Evolutionary conservation across 1,284 basidiomycete species (phyloP).

Genomic region (Peniophora sp.): DNA sequence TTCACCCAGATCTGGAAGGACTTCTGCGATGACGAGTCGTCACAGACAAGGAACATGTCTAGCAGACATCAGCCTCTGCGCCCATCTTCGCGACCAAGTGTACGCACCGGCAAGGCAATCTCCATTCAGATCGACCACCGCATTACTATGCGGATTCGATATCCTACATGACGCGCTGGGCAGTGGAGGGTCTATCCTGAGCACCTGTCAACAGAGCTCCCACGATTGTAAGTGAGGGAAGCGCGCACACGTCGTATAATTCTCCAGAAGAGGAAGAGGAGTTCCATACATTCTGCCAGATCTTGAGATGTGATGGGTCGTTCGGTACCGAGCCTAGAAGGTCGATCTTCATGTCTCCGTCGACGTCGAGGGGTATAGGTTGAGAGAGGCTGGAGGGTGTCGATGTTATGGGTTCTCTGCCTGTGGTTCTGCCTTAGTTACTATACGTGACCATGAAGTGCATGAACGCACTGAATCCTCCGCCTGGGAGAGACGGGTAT

Average conservation of each 20-base stretch:
- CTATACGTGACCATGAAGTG: not conserved
- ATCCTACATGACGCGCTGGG: conserved; percentile 63
- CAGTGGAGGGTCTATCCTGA: conserved; percentile 53
- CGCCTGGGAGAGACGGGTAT: conserved; percentile 54
- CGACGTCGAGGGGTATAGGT: conserved; percentile 80
- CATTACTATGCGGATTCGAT: conserved; percentile 88
- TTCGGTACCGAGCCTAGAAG: conserved; percentile 65
- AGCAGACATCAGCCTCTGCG: conserved; percentile 8
- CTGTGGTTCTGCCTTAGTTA: conserved; percentile 14
- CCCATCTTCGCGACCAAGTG: not conserved
- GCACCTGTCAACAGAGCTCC: not conserved
- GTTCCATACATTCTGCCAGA: conserved; percentile 79
- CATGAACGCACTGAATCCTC: conserved; percentile 59
- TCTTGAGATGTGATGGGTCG: conserved; percentile 36
- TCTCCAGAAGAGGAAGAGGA: conserved; percentile 37
- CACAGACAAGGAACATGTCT: conserved; percentile 91
- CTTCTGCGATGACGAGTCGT: conserved; percentile 41
- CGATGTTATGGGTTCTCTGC: conserved; percentile 37
- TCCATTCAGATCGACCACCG: conserved; percentile 92
- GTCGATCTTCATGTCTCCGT: conserved; percentile 86
- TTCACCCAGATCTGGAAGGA: conserved; percentile 93
- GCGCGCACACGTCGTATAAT: conserved; percentile 56
- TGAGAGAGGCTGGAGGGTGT: conserved; percentile 68
- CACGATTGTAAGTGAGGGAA: not conserved
- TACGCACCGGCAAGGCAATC: conserved; percentile 85